These are phyloP conservation scores for Colletotrichum sidae DNA, from an alignment of 2,329 filamentous ascomycete species.

Conservation along the genomic window DNA sequence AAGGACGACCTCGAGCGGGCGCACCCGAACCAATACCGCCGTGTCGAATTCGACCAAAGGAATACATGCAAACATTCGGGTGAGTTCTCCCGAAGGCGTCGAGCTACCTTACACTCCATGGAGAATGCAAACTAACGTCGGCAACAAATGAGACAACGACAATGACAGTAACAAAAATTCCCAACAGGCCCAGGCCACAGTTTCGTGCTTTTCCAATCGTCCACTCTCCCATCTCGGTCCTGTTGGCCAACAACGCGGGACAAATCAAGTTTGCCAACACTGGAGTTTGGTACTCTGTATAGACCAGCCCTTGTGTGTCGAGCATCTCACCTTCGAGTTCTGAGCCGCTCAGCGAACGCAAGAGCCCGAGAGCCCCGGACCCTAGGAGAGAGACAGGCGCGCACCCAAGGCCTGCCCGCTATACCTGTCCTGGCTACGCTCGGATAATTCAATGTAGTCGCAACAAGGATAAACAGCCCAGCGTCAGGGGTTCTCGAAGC, in stretches of 20 bases:
- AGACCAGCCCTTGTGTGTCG: no score
- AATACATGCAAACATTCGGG: neutral
- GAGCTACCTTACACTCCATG: no score
- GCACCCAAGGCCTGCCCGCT: conserved; percentile 2
- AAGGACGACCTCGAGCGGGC: conserved; percentile 3
- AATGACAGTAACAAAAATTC: conserved; percentile 8
- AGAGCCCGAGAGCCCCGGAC: no score
- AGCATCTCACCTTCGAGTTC: neutral
- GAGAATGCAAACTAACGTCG: no score
- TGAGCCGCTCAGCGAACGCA: no score
- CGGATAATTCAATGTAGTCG: conserved; percentile 24
- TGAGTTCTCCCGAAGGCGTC: no score
- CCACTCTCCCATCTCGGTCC: neutral
- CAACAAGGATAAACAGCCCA: conserved; percentile 6
- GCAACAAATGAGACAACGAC: conserved; percentile 1
- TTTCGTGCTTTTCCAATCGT: neutral
- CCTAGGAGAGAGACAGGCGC: no score
- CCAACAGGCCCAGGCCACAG: neutral
- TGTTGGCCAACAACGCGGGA: conserved; percentile 1
- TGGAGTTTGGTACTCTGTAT: no score
- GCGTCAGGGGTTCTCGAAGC: conserved; percentile 11
- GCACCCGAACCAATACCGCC: conserved; percentile 3
- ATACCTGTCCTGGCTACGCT: conserved; percentile 6
- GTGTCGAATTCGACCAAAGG: neutral
- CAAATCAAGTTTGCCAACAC: neutral